Percentiles rank a stretch among this genome's conserved stretches.
These are phyloP conservation scores for Penicillium vulpinum DNA, from an alignment of 2,329 filamentous ascomycete genomes.

Conservation along the genomic window DNA sequence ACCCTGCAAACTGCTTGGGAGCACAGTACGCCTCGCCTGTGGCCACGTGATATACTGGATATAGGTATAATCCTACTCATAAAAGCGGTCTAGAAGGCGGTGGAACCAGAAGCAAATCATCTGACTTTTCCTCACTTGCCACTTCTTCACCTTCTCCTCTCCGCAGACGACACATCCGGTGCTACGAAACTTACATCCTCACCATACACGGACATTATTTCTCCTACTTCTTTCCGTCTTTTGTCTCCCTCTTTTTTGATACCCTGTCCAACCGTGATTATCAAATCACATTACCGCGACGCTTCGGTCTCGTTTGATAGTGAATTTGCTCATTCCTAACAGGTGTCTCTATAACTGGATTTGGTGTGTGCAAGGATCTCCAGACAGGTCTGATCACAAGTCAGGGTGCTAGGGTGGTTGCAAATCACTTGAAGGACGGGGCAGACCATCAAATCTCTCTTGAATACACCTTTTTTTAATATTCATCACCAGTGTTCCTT, in stretches of 20 bases:
- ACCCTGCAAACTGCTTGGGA: too few relatives aligned
- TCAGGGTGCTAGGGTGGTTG: constrained; percentile 18
- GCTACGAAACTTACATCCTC: not conserved
- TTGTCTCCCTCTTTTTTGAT: not conserved
- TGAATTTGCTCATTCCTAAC: not conserved
- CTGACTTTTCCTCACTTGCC: constrained; percentile 22
- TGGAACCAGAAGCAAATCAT: constrained; percentile 2
- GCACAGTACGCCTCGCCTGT: too few relatives aligned
- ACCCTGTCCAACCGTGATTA: not conserved
- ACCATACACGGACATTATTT: not conserved
- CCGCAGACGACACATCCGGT: not conserved
- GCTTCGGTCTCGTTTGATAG: not conserved
- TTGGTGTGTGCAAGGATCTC: not conserved
- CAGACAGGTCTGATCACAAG: constrained; percentile 6
- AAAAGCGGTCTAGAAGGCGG: constrained; percentile 19
- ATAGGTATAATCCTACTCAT: too few relatives aligned
- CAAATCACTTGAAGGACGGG: constrained; percentile 22
- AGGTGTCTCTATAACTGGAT: not conserved
- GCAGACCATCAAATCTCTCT: constrained; percentile 13
- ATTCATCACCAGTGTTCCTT: constrained; percentile 22
- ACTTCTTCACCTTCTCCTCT: constrained; percentile 14
- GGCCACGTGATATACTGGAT: too few relatives aligned
- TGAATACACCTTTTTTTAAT: constrained; percentile 12
- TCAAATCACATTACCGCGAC: not conserved
- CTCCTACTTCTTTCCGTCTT: not conserved